Evolutionary conservation across 176 grass and related monocot species (phyloP), one percentile per base, ranked within the genome.

Genomic region (Secale cereale): DNA sequence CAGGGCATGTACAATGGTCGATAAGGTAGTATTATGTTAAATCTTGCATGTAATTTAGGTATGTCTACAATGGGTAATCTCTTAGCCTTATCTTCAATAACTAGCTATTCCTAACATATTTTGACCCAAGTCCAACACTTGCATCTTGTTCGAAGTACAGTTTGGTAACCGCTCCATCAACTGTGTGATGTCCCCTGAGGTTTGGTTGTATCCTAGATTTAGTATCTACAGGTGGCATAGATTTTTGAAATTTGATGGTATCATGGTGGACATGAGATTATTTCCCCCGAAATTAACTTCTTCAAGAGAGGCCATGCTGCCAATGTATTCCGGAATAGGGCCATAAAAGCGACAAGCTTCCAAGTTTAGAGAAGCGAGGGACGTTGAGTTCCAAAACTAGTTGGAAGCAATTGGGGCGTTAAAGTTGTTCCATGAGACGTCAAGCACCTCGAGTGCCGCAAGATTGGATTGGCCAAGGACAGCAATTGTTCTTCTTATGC

Each of bases 311-410:
- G 57, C 8, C 59, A 87, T 87, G 4, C 20, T 87, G 1, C 69
- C 78, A 56, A 81, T 17, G 9, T 75, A 25, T 3, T 75, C 11
- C 0, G 78, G 59, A 66, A 87, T 87, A 3, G 59, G 27, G 1
- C 78, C 70, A 66, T 59, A 64, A 69, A 81, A 86, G 7, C 4
- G 0, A 65, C 85, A 86, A 0, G 0, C 0, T 3, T 0, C 0
- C 9, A 81, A 64, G 40, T 65, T 3, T 63, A 81, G 69, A 66
- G 0, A 23, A 87, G 25, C 31, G 59, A 76, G 69, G 11, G n/a
- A 40, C 16, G 59, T 66, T 56, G 45, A 16, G 14, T 81, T 81
- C 85, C 78, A 87, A 66, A 87, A 87, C 78, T 70, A 87, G 12
- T 76, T 81, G 3, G 85, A 8, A 22, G 67, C 14, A 54, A 80